Percentiles rank a stretch among this genome's conserved stretches.
These are phyloP conservation scores for Leccinum laetum DNA, from an alignment of 1,284 basidiomycete genomes.

Conservation along the genomic window DNA sequence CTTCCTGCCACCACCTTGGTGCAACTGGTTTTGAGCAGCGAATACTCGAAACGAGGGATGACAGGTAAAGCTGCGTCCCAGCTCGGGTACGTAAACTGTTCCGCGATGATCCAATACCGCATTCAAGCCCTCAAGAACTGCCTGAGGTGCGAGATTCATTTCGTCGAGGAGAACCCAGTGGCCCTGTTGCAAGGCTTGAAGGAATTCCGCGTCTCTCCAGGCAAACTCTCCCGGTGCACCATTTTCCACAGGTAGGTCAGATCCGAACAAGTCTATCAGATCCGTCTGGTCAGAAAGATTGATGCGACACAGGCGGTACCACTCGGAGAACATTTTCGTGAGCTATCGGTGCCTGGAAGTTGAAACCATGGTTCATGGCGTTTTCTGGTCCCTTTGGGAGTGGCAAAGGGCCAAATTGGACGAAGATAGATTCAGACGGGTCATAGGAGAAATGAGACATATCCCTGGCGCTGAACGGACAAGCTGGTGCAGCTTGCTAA, in stretches of 20 bases:
- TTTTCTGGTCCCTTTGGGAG: slow-evolving; percentile 60
- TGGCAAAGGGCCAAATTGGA: slow-evolving; percentile 80
- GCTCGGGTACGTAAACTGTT: slow-evolving; percentile 93
- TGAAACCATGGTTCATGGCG: slow-evolving; percentile 55
- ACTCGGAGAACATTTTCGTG: slow-evolving; percentile 89
- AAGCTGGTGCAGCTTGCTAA: slow-evolving; percentile 48
- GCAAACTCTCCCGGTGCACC: slow-evolving; percentile 92
- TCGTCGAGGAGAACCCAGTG: slow-evolving; percentile 98
- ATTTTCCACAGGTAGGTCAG: slow-evolving; percentile 94
- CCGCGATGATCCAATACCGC: slow-evolving; percentile 97
- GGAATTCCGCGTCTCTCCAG: slow-evolving; percentile 98
- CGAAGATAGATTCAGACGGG: slow-evolving; percentile 25
- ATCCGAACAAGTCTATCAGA: slow-evolving; percentile 95
- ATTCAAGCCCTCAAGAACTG: slow-evolving; percentile 97
- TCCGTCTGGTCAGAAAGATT: slow-evolving; percentile 99
- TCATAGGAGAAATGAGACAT: slow-evolving; percentile 36
- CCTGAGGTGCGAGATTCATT: slow-evolving; percentile 97
- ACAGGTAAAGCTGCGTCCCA: slow-evolving; percentile 86
- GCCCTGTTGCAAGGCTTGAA: slow-evolving; percentile 90
- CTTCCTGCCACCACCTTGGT: slow-evolving; percentile 97
- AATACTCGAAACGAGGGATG: slow-evolving; percentile 97
- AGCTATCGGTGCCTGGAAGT: slow-evolving; percentile 88
- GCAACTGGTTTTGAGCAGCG: slow-evolving; percentile 96
- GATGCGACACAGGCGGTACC: slow-evolving; percentile 88
- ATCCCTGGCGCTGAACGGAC: slow-evolving; percentile 38